Base-by-base conservation (phyloP, 2,329 filamentous ascomycete species). In the Fusarium marasasianum region DNA sequence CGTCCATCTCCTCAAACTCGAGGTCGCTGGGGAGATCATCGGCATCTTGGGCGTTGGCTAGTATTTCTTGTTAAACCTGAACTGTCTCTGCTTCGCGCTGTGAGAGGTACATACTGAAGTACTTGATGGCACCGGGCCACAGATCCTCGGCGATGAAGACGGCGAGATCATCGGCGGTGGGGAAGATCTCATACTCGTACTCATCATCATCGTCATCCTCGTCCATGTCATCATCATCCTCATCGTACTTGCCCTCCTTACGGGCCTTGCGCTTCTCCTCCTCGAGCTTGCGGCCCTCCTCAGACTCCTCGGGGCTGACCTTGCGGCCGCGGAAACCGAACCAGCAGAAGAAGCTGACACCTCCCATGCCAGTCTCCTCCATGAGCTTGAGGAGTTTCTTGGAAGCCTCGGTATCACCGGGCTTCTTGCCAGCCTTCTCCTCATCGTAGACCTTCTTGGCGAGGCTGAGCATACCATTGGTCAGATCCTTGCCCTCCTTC, bases 81-180 rank as follows among this genome's bases (percentile, higher is more conserved):
- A 29, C 43, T 59, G 56, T 59, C 43, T 59, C 43, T 59, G 56
- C 24, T 51, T 38, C 56, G 11, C 56, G 47, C 18, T 59, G 18
- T 62, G 58, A 31, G 31, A 29, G n/a, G 37, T 63, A 89, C 93
- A 84, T 86, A 96, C 94, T 93, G 85, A 96, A 98, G 85, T 96
- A 97, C 82, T 93, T 94, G 82, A 97, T 92, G 66, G 95, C 96
- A 72, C 91, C 91, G 54, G 94, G 93, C 92, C 93, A 98, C 59
- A 98, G 85, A 77, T 98, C 96, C 80, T 98, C 95, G 14, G 93
- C 91, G 76, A 98, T 87, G 69, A 91, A 88, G 72, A 94, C 88
- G 44, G 95, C 95, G 54, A 98, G 83, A 71, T 95, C 93, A 76
- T 97, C 94, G 29, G 94, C 96, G 48, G 91, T 91, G n/a, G 93